These are phyloP conservation scores for Trichoderma endophyticum DNA, from an alignment of 2,329 filamentous ascomycete genomes.

Conservation along the genomic window DNA sequence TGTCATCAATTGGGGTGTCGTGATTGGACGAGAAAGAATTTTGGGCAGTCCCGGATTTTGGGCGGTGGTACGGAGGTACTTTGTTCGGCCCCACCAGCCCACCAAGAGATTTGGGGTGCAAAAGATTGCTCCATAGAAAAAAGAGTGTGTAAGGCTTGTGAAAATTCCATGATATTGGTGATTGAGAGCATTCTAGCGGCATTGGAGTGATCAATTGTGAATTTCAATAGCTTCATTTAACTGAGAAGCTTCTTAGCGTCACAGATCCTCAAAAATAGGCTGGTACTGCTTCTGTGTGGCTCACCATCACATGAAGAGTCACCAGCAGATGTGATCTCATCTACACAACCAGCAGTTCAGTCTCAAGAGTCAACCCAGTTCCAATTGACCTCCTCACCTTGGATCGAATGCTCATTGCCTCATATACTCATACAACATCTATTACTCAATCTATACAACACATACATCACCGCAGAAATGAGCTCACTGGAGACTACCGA, in stretches of 20 bases:
- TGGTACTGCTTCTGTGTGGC: not conserved
- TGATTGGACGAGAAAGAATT: slow-evolving; percentile 29
- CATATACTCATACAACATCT: not conserved
- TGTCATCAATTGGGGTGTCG: slow-evolving; percentile 33
- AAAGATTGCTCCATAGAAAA: slow-evolving; percentile 10
- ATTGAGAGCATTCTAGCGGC: too few species aligned
- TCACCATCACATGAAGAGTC: not conserved
- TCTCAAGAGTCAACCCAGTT: not conserved
- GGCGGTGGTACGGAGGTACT: not conserved
- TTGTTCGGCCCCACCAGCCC: slow-evolving; percentile 7
- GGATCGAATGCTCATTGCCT: too few species aligned
- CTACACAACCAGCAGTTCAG: not conserved
- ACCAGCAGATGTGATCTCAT: not conserved
- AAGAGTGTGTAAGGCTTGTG: not conserved
- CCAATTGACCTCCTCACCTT: not conserved
- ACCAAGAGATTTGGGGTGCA: not conserved
- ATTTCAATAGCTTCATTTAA: too few species aligned
- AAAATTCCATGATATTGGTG: not conserved
- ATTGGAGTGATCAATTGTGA: not conserved
- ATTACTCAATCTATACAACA: not conserved
- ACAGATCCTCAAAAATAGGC: not conserved
- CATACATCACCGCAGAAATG: not conserved
- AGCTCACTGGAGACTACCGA: not conserved
- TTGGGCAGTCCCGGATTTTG: not conserved
- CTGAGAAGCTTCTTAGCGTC: too few species aligned